A percentile compares a stretch with the other conserved stretches of the same genome.
Evolutionary conservation across 176 grass and related monocot species (phyloP).

Genomic region (Otatea glauca): DNA sequence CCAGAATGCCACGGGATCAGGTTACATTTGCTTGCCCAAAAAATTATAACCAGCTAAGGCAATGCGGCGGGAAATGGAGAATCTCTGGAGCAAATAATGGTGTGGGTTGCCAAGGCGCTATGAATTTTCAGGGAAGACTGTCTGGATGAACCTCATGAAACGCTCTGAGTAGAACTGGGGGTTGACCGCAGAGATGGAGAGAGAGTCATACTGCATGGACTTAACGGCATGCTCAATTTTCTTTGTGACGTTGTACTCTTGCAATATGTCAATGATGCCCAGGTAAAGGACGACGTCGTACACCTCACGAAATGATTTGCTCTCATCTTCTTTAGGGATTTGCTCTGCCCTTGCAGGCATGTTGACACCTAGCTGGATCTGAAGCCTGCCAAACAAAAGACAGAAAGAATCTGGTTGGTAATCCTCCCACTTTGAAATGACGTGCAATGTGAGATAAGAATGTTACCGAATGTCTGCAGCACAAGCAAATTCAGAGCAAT

Average conservation of each 20-base stretch:
- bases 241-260: slow-evolving; percentile 92
- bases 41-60: not conserved
- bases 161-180: slow-evolving; percentile 78
- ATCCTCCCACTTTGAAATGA: not conserved
- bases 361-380: slow-evolving; percentile 98
- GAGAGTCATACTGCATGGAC: slow-evolving; percentile 87
- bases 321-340: slow-evolving; percentile 55
- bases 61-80: not conserved
- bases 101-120: not conserved
- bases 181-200: slow-evolving; percentile 82
- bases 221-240: slow-evolving; percentile 94
- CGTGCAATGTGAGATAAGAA: not conserved
- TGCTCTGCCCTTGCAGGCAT: slow-evolving; percentile 92
- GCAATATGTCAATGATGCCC: slow-evolving; percentile 98
- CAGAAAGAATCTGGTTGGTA: not conserved
- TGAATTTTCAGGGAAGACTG: slow-evolving; percentile 78
- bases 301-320: slow-evolving; percentile 68
- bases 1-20: not conserved
- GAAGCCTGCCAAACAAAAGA: slow-evolving; percentile 61
- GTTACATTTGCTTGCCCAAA: not conserved
- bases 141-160: slow-evolving; percentile 89
- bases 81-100: not conserved
- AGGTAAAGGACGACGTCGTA: slow-evolving; percentile 95
- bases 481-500: not conserved
- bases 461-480: not conserved